These are phyloP conservation scores for Cytospora mali DNA, from an alignment of 2,329 filamentous ascomycete genomes.

Conservation along the genomic window DNA sequence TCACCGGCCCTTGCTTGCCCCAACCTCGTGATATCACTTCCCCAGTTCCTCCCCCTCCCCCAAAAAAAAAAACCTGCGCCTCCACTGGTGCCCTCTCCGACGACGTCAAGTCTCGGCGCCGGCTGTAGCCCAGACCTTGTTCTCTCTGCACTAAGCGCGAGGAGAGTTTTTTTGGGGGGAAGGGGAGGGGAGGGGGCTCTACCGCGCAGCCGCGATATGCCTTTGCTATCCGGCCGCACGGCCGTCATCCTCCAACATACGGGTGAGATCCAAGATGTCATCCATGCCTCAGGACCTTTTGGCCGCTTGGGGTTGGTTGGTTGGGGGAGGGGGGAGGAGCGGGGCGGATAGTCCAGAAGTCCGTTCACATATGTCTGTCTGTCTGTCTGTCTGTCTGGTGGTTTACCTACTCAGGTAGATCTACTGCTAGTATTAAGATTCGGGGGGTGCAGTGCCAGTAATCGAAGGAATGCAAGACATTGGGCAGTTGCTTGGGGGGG, in stretches of 20 bases:
- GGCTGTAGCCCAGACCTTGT: neutral
- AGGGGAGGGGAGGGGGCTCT: no score
- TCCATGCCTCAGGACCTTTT: neutral
- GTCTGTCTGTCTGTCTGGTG: no score
- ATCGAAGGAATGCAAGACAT: neutral
- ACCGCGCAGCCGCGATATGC: neutral
- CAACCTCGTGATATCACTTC: no score
- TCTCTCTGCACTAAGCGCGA: neutral
- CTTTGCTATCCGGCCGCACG: neutral
- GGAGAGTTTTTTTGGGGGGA: neutral
- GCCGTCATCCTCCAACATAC: neutral
- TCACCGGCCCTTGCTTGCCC: no score
- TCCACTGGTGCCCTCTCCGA: neutral
- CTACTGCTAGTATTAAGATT: neutral
- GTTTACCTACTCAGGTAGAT: no score
- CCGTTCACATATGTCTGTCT: neutral
- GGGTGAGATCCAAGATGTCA: neutral
- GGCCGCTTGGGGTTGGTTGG: no score
- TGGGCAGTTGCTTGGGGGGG: no score
- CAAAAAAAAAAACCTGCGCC: no score
- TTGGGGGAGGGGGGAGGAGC: neutral
- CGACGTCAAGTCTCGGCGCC: neutral
- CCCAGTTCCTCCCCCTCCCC: no score
- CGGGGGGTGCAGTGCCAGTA: no score
- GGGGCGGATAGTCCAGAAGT: neutral